Conservation (phyloP, 1,284 basidiomycete species). For the Ustilago crameri region DNA sequence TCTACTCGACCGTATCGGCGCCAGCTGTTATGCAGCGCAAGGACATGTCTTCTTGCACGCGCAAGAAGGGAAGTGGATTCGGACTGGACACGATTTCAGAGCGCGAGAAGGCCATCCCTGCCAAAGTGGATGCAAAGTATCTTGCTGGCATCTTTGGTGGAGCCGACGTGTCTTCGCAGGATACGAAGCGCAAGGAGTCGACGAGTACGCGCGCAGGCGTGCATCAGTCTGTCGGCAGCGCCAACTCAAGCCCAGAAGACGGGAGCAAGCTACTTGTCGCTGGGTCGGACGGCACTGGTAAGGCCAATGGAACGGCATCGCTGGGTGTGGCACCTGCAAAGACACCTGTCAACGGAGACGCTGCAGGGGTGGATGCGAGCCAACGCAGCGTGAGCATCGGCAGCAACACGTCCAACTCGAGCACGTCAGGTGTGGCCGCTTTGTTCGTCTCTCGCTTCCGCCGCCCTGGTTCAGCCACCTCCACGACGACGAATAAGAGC, state of each 20-base stretch:
- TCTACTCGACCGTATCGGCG: conserved; percentile 57
- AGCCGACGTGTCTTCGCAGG: conserved; percentile 12
- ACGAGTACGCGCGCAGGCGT: conserved; percentile 6
- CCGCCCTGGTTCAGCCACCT: conserved; percentile 41
- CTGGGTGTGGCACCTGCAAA: background rate
- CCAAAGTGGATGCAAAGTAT: conserved; percentile 53
- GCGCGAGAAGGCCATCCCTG: conserved; percentile 28
- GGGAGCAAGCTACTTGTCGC: conserved; percentile 17
- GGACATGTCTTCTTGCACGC: conserved; percentile 31
- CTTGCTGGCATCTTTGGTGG: conserved; percentile 58
- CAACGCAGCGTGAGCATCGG: conserved; percentile 31
- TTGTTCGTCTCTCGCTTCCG: conserved; percentile 50
- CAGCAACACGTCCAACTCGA: conserved; percentile 21
- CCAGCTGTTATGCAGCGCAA: conserved; percentile 49
- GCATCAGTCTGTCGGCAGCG: background rate
- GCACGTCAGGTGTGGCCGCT: conserved; percentile 24
- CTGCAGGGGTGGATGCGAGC: conserved; percentile 7
- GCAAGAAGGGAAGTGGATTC: conserved; percentile 32
- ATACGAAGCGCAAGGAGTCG: conserved; percentile 24
- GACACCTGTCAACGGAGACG: background rate
- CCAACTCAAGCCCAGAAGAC: background rate
- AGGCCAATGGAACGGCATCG: conserved; percentile 2
- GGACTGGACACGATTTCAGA: conserved; percentile 54
- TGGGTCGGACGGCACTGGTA: conserved; percentile 17
- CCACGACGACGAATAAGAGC: conserved; percentile 10